A percentile compares a stretch with the other conserved stretches of the same genome.
Evolutionary conservation across 179 eudicot genomes (phyloP).

Genomic region (Actinidia chinensis): DNA sequence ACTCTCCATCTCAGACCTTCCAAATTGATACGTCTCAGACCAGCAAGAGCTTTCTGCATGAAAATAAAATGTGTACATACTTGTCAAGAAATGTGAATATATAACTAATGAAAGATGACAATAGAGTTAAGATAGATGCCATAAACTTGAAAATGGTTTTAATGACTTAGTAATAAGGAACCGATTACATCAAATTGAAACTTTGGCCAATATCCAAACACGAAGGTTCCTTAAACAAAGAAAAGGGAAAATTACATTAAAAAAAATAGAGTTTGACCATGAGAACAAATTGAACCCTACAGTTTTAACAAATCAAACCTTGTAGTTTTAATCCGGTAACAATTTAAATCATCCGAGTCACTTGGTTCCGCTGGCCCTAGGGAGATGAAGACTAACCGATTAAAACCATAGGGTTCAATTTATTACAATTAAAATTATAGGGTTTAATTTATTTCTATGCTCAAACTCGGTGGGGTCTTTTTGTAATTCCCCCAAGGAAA

Average conservation of each 20-base stretch:
- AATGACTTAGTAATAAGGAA: background rate
- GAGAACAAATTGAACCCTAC: too few relatives aligned
- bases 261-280: too few relatives aligned
- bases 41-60: constrained; percentile 88
- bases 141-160: background rate
- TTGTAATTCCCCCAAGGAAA: too few relatives aligned
- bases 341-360: too few relatives aligned
- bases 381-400: too few relatives aligned
- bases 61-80: constrained; percentile 7
- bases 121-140: background rate
- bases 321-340: too few relatives aligned
- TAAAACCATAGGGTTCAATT: too few relatives aligned
- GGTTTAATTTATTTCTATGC: too few relatives aligned
- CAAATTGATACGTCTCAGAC: constrained; percentile 76
- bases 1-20: constrained; percentile 96
- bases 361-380: too few relatives aligned
- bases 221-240: background rate
- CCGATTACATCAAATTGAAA: background rate
- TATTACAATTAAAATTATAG: too few relatives aligned
- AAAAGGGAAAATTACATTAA: background rate
- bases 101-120: constrained; percentile 1
- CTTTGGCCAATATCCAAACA: background rate
- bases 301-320: too few relatives aligned
- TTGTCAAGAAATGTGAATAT: background rate
- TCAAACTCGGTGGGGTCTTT: too few relatives aligned